Evolutionary conservation across 2,329 filamentous ascomycete species (phyloP).

Genomic region (Pyrenochaeta sp.): DNA sequence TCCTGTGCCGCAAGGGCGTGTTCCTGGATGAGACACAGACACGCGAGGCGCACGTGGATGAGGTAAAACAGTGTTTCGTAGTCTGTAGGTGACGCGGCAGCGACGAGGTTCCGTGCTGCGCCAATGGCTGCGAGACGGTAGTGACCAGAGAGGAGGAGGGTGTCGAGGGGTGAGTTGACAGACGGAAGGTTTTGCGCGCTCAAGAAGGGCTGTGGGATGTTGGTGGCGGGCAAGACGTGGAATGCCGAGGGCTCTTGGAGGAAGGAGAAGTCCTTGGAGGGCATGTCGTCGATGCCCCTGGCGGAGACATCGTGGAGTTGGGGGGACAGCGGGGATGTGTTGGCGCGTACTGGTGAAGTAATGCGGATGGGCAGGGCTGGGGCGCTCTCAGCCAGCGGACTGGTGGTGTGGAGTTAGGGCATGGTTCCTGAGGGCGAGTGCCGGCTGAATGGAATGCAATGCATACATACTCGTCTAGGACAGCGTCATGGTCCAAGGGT

Average conservation of each 20-base stretch:
- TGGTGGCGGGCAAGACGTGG: conserved; percentile 75
- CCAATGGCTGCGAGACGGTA: conserved; percentile 80
- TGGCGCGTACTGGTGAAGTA: conserved; percentile 27
- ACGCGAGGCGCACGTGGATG: conserved; percentile 81
- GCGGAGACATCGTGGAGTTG: conserved; percentile 28
- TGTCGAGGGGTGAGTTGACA: conserved; percentile 65
- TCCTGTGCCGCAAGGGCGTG: conserved; percentile 64
- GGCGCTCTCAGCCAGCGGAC: conserved; percentile 29
- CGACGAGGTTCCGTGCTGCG: conserved; percentile 67
- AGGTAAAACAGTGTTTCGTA: conserved; percentile 74
- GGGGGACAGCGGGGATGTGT: conserved; percentile 24
- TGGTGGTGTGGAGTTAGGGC: conserved; percentile 20
- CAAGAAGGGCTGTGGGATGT: conserved; percentile 71
- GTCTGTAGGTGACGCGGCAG: conserved; percentile 61
- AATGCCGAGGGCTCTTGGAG: conserved; percentile 47
- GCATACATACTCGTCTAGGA: conserved; percentile 72
- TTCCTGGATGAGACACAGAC: conserved; percentile 79
- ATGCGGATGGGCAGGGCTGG: conserved; percentile 25
- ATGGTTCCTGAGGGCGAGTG: background rate
- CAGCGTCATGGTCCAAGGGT: conserved; percentile 67
- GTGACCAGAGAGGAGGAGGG: conserved; percentile 74
- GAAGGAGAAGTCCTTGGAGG: conserved; percentile 73
- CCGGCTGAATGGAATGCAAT: conserved; percentile 14
- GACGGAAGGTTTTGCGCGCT: conserved; percentile 71
- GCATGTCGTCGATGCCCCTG: conserved; percentile 39